Evolutionary conservation across 192 early-diverging fungal genomes (phyloP), one percentile per base, ranked within the genome.

Genomic region (Mycoemilia scoparia): DNA sequence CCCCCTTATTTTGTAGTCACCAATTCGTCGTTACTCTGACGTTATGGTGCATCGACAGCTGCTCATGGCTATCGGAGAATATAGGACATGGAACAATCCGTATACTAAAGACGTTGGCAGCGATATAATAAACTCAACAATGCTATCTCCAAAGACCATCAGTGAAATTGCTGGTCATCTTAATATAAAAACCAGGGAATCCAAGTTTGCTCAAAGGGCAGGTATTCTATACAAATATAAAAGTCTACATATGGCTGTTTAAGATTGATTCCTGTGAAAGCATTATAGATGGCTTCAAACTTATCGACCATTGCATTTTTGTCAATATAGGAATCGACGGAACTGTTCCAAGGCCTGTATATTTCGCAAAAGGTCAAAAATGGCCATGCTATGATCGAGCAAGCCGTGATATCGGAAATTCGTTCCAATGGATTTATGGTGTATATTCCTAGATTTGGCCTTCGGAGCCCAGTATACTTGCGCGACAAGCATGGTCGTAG

Each of bases 21-120:
- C 79, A 3, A 82, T 82, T 42, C 77, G 79, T 35, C 63, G 79
- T 28, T 84, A 84, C 51, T 78, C 81, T 15, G 81, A 84, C 49
- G 29, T 84, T n/a, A 54, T 82, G 5, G 81, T 78, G 14, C 81
- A 84, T 38, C 47, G 81, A 5, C 73, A 79, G 49, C 38, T 84
- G 11, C 47, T 77, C 18, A 57, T 49, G 2, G 64, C 66, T 12
- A 37, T 77, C 2, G 36, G 42, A 1, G 49, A 30, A 1, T 22
- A 35, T 23, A 14, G 4, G 18, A 15, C 4, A 14, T 4, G 12
- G 20, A 14, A 18, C 10, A n/a, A 7, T 0, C 6, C 28, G 13
- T 28, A 15, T 1, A 0, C 4, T 11, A 22, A 2, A 1, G 12
- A 29, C 15, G 29, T 36, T 10, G 28, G 18, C 7, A 32, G n/a